Percentiles rank a stretch among this genome's conserved stretches.
These are phyloP conservation scores for Dactylellina leptospora DNA, from an alignment of 2,329 filamentous ascomycete species.

Conservation along the genomic window DNA sequence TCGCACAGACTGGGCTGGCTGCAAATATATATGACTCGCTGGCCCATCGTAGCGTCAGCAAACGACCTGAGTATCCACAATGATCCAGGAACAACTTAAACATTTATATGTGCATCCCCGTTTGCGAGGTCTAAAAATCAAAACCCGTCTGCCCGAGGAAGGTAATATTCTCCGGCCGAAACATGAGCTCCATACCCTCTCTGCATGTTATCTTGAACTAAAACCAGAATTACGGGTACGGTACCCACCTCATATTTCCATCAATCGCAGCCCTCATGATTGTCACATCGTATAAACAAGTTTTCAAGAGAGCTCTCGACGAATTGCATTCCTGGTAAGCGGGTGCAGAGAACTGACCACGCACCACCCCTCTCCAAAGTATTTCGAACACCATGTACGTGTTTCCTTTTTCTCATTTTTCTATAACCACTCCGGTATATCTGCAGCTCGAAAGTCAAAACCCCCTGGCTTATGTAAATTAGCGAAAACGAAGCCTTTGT, in stretches of 20 bases:
- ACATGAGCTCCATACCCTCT: constrained; percentile 20
- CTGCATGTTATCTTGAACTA: constrained; percentile 1
- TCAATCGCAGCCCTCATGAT: constrained; percentile 31
- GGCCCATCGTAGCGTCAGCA: background rate
- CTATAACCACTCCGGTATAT: constrained; percentile 9
- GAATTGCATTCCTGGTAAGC: constrained; percentile 24
- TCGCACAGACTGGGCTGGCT: background rate
- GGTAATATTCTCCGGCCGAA: constrained; percentile 50
- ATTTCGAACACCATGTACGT: background rate
- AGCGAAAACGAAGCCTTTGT: constrained; percentile 51
- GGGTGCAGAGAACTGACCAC: constrained; percentile 9
- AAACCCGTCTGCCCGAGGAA: constrained; percentile 17
- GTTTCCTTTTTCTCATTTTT: constrained; percentile 6
- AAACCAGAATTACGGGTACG: background rate
- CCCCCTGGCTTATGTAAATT: constrained; percentile 33
- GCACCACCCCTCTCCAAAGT: constrained; percentile 1
- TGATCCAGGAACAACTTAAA: constrained; percentile 32
- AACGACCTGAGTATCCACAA: constrained; percentile 4
- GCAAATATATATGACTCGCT: background rate
- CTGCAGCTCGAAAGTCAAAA: constrained; percentile 21
- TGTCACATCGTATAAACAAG: constrained; percentile 34
- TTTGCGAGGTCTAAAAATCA: constrained; percentile 1
- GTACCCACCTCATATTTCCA: constrained; percentile 13
- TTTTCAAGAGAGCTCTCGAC: constrained; percentile 43
- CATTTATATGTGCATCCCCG: constrained; percentile 23